Percentiles rank a stretch among this genome's conserved stretches.
phyloP scores from a whole-genome alignment of 257 asterid genomes.

The Petunia secreta region DNA sequence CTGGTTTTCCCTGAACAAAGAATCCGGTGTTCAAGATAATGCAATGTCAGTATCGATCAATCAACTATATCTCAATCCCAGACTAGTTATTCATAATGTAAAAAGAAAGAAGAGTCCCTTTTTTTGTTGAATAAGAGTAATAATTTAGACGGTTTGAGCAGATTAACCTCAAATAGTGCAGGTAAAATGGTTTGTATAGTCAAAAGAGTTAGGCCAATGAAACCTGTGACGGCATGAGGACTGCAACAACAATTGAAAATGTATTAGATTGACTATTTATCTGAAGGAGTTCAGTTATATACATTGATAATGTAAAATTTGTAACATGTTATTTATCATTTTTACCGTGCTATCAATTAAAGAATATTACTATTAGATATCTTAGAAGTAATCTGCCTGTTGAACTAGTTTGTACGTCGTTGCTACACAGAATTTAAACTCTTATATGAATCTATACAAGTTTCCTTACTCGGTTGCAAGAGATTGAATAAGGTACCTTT shows the following conservation, averaged over 20 bases:
- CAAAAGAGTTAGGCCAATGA: constrained; percentile 52
- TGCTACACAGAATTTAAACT: no score
- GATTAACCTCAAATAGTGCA: constrained; percentile 60
- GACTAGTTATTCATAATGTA: not conserved
- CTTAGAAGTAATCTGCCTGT: not conserved
- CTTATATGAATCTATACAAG: not conserved
- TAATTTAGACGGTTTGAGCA: not conserved
- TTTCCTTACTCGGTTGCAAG: not conserved
- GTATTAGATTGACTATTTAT: not conserved
- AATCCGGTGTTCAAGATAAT: not conserved
- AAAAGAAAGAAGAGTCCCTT: not conserved
- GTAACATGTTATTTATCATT: not conserved
- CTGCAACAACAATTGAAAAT: constrained; percentile 39
- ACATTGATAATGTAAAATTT: no score
- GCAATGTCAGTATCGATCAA: not conserved
- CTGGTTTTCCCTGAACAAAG: constrained; percentile 66
- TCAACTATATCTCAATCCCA: not conserved
- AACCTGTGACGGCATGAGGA: constrained; percentile 60
- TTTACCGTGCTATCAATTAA: not conserved
- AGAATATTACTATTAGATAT: not conserved
- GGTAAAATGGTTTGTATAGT: constrained; percentile 53
- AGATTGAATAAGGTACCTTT: constrained; percentile 51
- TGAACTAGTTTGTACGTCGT: no score
- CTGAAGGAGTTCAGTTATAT: not conserved
- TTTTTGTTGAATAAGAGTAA: not conserved